Evolutionary conservation across 495 filamentous ascomycete species (phyloP).

Genomic region (Hypomontagnella submonticulosa): DNA sequence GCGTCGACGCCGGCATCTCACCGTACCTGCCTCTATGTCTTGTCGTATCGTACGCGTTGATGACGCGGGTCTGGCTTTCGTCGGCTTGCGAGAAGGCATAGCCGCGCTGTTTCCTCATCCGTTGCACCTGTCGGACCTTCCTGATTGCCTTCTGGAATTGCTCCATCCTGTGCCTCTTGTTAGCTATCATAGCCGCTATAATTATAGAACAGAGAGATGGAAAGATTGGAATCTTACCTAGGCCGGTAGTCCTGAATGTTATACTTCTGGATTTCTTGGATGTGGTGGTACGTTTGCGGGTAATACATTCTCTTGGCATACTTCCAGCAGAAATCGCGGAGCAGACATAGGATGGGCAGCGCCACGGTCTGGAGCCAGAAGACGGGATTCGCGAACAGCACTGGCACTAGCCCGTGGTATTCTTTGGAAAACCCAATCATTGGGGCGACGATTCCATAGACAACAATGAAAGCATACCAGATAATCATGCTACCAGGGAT

Average conservation of each 20-base stretch:
- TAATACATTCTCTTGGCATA: constrained; percentile 95
- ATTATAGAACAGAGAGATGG: no score
- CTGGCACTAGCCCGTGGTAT: constrained; percentile 83
- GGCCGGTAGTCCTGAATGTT: constrained; percentile 99
- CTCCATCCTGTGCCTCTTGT: constrained; percentile 76
- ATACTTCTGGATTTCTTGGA: constrained; percentile 99
- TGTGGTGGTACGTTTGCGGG: constrained; percentile 96
- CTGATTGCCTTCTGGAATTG: constrained; percentile 99
- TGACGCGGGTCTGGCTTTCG: constrained; percentile 89
- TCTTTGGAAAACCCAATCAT: constrained; percentile 84
- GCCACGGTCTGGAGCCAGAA: constrained; percentile 91
- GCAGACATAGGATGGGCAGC: constrained; percentile 84
- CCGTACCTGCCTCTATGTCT: constrained; percentile 90
- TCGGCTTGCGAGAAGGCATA: constrained; percentile 99
- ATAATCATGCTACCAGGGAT: constrained; percentile 94
- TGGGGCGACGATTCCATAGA: constrained; percentile 91
- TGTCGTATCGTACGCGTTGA: constrained; percentile 98
- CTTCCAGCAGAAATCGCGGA: constrained; percentile 86
- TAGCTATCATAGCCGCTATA: constrained; percentile 20
- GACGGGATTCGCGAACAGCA: constrained; percentile 80
- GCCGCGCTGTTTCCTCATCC: constrained; percentile 98
- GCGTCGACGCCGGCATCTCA: constrained; percentile 86
- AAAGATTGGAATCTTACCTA: constrained; percentile 62
- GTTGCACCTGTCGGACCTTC: constrained; percentile 97
- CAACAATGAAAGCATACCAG: constrained; percentile 89